Percentiles rank a stretch among this genome's conserved stretches.
Evolutionary conservation across 257 asterid species (phyloP).

Genomic region (Verbena officinalis): DNA sequence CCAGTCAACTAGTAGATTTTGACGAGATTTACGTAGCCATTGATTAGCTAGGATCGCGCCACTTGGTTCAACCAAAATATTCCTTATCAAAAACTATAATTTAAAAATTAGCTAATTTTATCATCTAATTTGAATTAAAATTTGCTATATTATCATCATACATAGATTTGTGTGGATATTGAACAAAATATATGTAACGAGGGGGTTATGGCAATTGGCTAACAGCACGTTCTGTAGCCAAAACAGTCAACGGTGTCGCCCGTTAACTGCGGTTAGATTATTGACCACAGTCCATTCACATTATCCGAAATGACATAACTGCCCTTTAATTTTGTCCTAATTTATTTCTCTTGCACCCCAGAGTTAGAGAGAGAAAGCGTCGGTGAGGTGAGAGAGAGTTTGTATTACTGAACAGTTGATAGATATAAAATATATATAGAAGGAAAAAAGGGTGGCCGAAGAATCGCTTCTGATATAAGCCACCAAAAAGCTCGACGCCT

Average conservation of each 20-base stretch:
- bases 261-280: conserved; percentile 42
- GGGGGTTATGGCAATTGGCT: conserved; percentile 24
- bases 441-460: conserved; percentile 27
- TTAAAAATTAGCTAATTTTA: too few species aligned
- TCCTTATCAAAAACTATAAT: too few species aligned
- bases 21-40: too few species aligned
- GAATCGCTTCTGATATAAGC: conserved; percentile 43
- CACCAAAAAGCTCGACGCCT: conserved; percentile 28
- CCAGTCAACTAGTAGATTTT: too few species aligned
- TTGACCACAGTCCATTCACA: conserved; percentile 19
- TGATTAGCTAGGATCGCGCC: too few species aligned
- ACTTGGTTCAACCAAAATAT: too few species aligned
- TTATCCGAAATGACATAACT: conserved; percentile 9
- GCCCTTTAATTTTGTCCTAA: conserved; percentile 16
- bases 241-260: conserved; percentile 35
- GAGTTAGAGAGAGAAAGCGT: conserved; percentile 28
- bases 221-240: conserved; percentile 17
- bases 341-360: conserved; percentile 3
- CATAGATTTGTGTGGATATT: background rate
- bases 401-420: conserved; percentile 26
- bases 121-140: too few species aligned
- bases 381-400: conserved; percentile 45
- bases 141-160: too few species aligned
- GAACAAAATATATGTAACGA: background rate
- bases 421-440: background rate